Evolutionary conservation across 192 early-diverging fungal species (phyloP).

Genomic region (Anaeromyces robustus): DNA sequence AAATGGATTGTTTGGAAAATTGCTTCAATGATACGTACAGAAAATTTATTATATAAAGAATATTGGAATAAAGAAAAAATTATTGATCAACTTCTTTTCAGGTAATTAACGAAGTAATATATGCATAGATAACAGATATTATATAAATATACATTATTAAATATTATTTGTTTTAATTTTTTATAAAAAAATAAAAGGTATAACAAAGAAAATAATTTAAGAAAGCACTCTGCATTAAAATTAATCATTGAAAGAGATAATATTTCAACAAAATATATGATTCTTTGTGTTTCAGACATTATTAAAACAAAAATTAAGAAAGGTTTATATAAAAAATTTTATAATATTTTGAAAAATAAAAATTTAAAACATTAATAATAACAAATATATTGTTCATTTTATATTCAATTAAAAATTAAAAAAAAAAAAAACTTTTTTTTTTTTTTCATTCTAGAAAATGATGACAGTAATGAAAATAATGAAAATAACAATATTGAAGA

Average conservation of each 20-base stretch:
- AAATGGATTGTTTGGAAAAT: conserved; percentile 56
- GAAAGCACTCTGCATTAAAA: conserved; percentile 40
- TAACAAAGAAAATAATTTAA: conserved; percentile 48
- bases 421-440: too few species aligned
- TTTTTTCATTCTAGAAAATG: too few species aligned
- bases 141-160: too few species aligned
- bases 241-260: conserved; percentile 50
- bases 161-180: too few species aligned
- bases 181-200: too few species aligned
- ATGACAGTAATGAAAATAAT: not conserved
- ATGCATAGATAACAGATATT: too few species aligned
- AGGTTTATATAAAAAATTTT: not conserved
- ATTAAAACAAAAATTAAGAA: not conserved
- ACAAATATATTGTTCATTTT: too few species aligned
- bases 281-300: conserved; percentile 42
- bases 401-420: too few species aligned
- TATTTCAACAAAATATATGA: conserved; percentile 28
- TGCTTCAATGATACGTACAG: conserved; percentile 35
- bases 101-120: too few species aligned
- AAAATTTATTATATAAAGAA: conserved; percentile 16
- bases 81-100: conserved; percentile 27
- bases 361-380: too few species aligned
- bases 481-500: not conserved
- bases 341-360: too few species aligned
- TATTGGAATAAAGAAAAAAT: conserved; percentile 25